A percentile compares a stretch with the other conserved stretches of the same genome.
These are phyloP conservation scores for Obelidium mucronatum DNA, from an alignment of 192 early-diverging fungal genomes.

Conservation along the genomic window DNA sequence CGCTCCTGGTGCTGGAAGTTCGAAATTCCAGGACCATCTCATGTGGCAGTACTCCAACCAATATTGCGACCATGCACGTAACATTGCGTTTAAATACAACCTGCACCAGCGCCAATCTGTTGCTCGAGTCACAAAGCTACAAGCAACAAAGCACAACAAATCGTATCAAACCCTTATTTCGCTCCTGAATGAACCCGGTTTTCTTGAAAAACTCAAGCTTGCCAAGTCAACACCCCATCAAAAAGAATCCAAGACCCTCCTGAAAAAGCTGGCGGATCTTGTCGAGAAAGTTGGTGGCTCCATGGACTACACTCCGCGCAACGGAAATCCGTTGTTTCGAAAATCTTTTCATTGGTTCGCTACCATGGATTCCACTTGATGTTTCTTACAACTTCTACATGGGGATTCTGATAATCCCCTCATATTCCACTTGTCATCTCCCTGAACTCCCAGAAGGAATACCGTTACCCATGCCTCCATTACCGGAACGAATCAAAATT, in stretches of 20 bases:
- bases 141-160: neutral
- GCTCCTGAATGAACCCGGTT: neutral
- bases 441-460: too few relatives aligned
- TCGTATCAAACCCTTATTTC: neutral
- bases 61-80: neutral
- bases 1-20: too few relatives aligned
- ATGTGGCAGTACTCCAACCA: neutral
- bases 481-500: neutral
- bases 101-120: neutral
- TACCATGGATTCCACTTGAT: neutral
- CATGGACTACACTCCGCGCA: neutral
- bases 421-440: neutral
- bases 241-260: neutral
- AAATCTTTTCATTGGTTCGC: neutral
- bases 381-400: neutral
- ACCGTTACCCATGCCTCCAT: neutral
- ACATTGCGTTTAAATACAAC: neutral
- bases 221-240: neutral
- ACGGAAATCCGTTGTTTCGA: neutral
- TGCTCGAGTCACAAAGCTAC: neutral
- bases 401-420: neutral
- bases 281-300: neutral
- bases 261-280: neutral
- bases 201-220: neutral
- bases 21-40: too few relatives aligned